A percentile compares a stretch with the other conserved stretches of the same genome.
phyloP scores from a whole-genome alignment of 345 rosid species.

The Psidium guajava region DNA sequence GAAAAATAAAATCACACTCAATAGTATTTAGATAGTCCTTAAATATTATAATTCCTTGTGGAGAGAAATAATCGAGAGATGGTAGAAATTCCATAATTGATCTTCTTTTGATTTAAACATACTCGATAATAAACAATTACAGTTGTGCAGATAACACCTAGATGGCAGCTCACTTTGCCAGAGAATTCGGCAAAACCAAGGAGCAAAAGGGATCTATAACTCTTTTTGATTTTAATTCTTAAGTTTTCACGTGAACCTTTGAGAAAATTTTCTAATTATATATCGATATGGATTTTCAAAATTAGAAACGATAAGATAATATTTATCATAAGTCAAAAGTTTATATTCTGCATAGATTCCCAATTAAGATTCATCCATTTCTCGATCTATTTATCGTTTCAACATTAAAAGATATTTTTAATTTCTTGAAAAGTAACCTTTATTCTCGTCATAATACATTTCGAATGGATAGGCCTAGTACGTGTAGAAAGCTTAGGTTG shows the following conservation, averaged over 20 bases:
- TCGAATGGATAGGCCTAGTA: neutral
- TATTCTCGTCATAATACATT: neutral
- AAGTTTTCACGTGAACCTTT: neutral
- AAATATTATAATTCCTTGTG: neutral
- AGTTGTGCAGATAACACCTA: no score
- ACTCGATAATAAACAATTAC: neutral
- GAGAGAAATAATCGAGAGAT: neutral
- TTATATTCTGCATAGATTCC: neutral
- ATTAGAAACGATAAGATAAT: neutral
- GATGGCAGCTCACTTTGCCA: neutral
- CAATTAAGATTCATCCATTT: neutral
- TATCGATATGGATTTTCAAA: neutral
- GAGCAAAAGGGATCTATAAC: neutral
- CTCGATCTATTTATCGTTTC: neutral
- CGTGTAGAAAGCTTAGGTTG: neutral
- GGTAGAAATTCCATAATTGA: neutral
- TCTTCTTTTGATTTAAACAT: neutral
- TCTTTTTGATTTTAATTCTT: neutral
- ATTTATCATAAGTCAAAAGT: neutral
- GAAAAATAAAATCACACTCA: neutral
- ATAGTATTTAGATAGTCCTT: neutral
- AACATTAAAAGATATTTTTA: neutral
- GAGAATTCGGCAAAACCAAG: neutral
- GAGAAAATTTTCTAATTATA: neutral
- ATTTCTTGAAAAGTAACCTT: neutral